Evolutionary conservation across 2,329 filamentous ascomycete genomes (phyloP).

Genomic region (Aureobasidium sp.): DNA sequence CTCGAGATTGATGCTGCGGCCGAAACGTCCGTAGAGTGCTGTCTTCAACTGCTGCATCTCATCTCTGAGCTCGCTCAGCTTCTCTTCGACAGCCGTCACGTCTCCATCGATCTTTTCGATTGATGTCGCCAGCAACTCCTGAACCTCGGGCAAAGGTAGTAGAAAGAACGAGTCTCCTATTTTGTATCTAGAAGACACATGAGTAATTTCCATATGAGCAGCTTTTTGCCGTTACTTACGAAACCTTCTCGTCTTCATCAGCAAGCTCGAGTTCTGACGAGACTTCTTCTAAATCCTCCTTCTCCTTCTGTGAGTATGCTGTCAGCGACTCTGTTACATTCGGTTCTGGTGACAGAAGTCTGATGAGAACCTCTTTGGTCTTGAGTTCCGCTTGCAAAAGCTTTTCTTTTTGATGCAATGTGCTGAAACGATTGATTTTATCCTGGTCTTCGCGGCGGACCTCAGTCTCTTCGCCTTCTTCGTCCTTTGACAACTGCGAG

Average conservation of each 20-base stretch:
- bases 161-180: slow-evolving; percentile 94
- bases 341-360: background rate
- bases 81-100: slow-evolving; percentile 68
- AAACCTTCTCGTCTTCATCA: slow-evolving; percentile 89
- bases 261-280: slow-evolving; percentile 85
- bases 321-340: background rate
- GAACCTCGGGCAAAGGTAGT: slow-evolving; percentile 73
- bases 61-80: slow-evolving; percentile 65
- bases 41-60: slow-evolving; percentile 90
- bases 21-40: slow-evolving; percentile 87
- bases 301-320: slow-evolving; percentile 67
- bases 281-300: slow-evolving; percentile 93
- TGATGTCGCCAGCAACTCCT: slow-evolving; percentile 70
- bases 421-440: slow-evolving; percentile 97
- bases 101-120: slow-evolving; percentile 69
- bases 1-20: slow-evolving; percentile 93
- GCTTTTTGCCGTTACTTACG: slow-evolving; percentile 49
- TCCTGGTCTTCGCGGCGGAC: slow-evolving; percentile 96
- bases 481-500: slow-evolving; percentile 82
- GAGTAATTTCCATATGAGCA: background rate
- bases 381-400: slow-evolving; percentile 73
- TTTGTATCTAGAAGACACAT: slow-evolving; percentile 64
- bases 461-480: slow-evolving; percentile 86
- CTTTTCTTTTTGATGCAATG: slow-evolving; percentile 80
- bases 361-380: slow-evolving; percentile 58